Evolutionary conservation across 2,329 filamentous ascomycete species (phyloP).

Genomic region (Colletotrichum sp.): DNA sequence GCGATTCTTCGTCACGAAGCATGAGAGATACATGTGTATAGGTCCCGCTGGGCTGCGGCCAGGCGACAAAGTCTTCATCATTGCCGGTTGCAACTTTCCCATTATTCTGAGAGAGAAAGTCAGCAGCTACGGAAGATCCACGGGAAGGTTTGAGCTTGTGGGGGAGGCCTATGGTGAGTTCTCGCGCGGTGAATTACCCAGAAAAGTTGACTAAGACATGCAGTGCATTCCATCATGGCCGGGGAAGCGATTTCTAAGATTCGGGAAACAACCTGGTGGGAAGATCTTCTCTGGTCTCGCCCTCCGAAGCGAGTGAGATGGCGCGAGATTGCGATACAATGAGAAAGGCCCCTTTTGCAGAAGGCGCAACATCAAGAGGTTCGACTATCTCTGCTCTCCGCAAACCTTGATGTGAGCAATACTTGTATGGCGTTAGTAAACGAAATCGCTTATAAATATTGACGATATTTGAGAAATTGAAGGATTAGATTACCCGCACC

Average conservation of each 20-base stretch:
- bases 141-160: background rate
- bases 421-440: rapidly evolving
- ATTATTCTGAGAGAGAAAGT: background rate
- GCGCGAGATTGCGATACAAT: background rate
- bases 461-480: too few relatives aligned
- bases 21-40: background rate
- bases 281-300: background rate
- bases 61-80: background rate
- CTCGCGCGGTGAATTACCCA: rapidly evolving
- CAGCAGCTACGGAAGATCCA: background rate
- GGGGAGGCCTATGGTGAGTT: background rate
- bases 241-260: background rate
- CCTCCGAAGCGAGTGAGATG: background rate
- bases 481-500: too few relatives aligned
- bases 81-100: background rate
- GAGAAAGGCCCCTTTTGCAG: too few relatives aligned
- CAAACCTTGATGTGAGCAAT: too few relatives aligned
- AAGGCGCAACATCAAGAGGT: too few relatives aligned
- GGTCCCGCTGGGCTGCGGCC: background rate
- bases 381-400: too few relatives aligned
- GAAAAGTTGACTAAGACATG: background rate
- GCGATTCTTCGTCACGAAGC: background rate
- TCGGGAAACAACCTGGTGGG: background rate
- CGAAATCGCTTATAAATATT: too few relatives aligned
- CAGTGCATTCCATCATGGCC: background rate